These are phyloP conservation scores for Lactarius hatsudake DNA, from an alignment of 768 basidiomycete genomes.

Conservation along the genomic window DNA sequence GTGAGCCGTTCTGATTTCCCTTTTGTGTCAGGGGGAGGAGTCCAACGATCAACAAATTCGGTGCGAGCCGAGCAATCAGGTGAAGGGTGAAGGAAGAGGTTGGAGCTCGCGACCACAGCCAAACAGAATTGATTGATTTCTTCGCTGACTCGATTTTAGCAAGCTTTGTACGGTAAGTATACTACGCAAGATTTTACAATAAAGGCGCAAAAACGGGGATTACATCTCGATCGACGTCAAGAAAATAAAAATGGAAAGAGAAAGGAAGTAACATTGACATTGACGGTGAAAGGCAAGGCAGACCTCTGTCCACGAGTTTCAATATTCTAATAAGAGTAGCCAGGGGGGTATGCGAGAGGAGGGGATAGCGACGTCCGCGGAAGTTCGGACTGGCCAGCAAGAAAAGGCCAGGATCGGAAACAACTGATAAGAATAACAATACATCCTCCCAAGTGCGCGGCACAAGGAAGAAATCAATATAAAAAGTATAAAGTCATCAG, in stretches of 20 bases:
- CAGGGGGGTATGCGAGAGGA: background rate
- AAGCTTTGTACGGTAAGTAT: slow-evolving; percentile 14
- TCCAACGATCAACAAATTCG: no score
- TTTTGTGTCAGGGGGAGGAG: no score
- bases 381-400: background rate
- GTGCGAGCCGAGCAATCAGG: no score
- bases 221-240: slow-evolving; percentile 10
- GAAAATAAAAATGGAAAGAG: background rate
- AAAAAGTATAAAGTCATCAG: background rate
- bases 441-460: background rate
- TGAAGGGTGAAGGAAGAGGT: no score
- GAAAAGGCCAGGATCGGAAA: background rate
- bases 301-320: background rate
- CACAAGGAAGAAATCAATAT: background rate
- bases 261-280: no score
- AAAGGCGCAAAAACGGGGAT: background rate
- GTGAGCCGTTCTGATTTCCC: no score
- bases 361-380: background rate
- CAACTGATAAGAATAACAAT: background rate
- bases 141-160: slow-evolving; percentile 3
- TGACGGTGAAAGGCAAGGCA: background rate
- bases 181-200: slow-evolving; percentile 20
- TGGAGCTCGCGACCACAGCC: no score
- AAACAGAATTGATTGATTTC: background rate
- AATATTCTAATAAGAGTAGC: background rate